phyloP scores from a whole-genome alignment of 2,329 filamentous ascomycete genomes.

The Aspergillus sp. region DNA sequence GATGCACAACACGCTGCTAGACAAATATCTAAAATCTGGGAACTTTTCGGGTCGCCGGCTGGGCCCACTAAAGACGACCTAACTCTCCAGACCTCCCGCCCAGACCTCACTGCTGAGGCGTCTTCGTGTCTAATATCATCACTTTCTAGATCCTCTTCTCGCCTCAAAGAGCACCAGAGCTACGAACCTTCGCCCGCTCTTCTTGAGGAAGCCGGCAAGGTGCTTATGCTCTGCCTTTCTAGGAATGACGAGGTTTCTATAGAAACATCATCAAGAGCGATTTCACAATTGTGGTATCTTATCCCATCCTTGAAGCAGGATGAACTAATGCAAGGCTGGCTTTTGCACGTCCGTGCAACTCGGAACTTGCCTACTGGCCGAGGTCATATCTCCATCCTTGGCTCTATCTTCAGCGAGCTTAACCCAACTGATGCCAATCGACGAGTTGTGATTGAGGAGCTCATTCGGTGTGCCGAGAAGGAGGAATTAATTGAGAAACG shows the following conservation, averaged over 20 bases:
- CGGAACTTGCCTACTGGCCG: conserved; percentile 41
- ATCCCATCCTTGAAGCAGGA: conserved; percentile 32
- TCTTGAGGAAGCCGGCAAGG: conserved; percentile 30
- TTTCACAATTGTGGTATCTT: conserved; percentile 41
- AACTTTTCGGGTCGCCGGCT: conserved; percentile 34
- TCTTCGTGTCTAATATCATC: conserved; percentile 40
- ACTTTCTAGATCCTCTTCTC: conserved; percentile 30
- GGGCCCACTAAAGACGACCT: conserved; percentile 40
- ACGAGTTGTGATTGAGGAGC: conserved; percentile 30
- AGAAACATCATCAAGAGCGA: conserved; percentile 40
- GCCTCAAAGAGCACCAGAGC: conserved; percentile 8
- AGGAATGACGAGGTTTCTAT: conserved; percentile 43
- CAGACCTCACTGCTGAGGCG: conserved; percentile 44
- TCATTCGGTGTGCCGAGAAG: conserved; percentile 35
- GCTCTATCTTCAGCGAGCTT: conserved; percentile 39
- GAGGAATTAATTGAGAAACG: conserved; percentile 43
- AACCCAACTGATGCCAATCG: conserved; percentile 23
- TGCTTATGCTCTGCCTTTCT: conserved; percentile 41
- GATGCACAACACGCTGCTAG: conserved; percentile 26
- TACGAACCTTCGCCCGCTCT: conserved; percentile 21
- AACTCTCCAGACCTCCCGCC: conserved; percentile 39
- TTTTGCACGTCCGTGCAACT: conserved; percentile 36
- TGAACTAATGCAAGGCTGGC: conserved; percentile 40
- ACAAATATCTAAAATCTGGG: conserved; percentile 36
- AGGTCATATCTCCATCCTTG: conserved; percentile 45